Evolutionary conservation across 768 basidiomycete genomes (phyloP).

Genomic region (Boletus sensibilis): DNA sequence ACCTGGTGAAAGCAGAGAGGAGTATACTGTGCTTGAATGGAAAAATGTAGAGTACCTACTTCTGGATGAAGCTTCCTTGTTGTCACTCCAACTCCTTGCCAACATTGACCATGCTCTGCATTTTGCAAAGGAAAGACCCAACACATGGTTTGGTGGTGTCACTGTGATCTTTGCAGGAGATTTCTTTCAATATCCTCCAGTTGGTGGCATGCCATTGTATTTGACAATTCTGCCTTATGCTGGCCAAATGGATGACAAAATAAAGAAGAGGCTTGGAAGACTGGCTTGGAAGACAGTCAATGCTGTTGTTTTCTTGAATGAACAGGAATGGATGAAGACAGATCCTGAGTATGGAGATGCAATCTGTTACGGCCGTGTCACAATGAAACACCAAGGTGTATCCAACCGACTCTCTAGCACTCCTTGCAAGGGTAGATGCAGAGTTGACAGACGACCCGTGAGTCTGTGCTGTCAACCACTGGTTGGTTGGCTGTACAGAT

Average conservation of each 20-base stretch:
- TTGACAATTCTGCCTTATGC: slow-evolving; percentile 15
- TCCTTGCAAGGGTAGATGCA: no score
- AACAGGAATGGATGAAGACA: neutral
- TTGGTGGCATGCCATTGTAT: slow-evolving; percentile 29
- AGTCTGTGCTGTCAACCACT: no score
- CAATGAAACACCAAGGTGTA: no score
- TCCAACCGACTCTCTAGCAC: no score
- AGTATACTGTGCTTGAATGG: neutral
- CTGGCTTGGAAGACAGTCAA: neutral
- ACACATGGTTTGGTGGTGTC: slow-evolving; percentile 33
- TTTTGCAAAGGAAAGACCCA: slow-evolving; percentile 23
- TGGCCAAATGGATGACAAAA: neutral
- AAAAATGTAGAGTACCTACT: neutral
- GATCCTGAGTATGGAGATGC: neutral
- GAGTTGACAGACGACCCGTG: no score
- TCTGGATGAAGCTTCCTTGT: neutral
- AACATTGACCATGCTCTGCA: slow-evolving; percentile 28
- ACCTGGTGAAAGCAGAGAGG: neutral
- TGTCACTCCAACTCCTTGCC: neutral
- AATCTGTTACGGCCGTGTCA: no score
- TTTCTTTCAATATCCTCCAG: slow-evolving; percentile 35
- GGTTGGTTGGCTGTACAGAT: no score
- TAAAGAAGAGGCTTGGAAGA: neutral
- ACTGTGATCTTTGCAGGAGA: slow-evolving; percentile 35
- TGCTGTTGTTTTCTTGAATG: neutral